Conservation (phyloP, 2,329 filamentous ascomycete genomes). For the Arthroderma sp. region DNA sequence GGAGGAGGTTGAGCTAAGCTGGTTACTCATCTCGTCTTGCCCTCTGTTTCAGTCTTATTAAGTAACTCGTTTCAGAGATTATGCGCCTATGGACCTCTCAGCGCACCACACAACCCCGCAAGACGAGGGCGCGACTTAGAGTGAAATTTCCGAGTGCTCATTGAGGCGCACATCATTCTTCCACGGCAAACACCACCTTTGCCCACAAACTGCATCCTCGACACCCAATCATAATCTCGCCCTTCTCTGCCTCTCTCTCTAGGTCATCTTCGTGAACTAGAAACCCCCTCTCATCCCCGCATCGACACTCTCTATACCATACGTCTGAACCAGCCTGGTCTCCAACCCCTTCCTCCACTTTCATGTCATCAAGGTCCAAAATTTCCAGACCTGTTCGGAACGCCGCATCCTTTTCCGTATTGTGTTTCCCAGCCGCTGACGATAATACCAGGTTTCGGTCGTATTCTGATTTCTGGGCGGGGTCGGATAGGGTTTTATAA, state of each 20-base stretch:
- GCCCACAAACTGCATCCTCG: slow-evolving; percentile 52
- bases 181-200: slow-evolving; percentile 45
- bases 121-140: too few relatives aligned
- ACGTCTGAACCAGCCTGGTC: slow-evolving; percentile 24
- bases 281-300: slow-evolving; percentile 46
- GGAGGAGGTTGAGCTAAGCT: too few relatives aligned
- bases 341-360: slow-evolving; percentile 32
- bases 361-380: slow-evolving; percentile 45
- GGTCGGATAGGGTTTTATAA: slow-evolving; percentile 40
- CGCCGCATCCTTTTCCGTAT: slow-evolving; percentile 12
- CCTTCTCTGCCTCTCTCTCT: slow-evolving; percentile 35
- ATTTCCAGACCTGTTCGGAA: slow-evolving; percentile 42
- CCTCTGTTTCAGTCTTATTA: neutral
- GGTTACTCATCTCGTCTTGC: too few relatives aligned
- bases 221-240: slow-evolving; percentile 48
- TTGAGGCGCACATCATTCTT: slow-evolving; percentile 16
- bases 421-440: slow-evolving; percentile 13
- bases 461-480: slow-evolving; percentile 34
- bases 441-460: slow-evolving; percentile 30
- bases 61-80: neutral
- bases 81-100: too few relatives aligned
- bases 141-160: neutral
- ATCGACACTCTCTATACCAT: slow-evolving; percentile 45
- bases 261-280: slow-evolving; percentile 42
- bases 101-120: too few relatives aligned